Evolutionary conservation across 2,329 filamentous ascomycete genomes (phyloP), one percentile per base, ranked within the genome.

Genomic region (Bipolaris cookei): DNA sequence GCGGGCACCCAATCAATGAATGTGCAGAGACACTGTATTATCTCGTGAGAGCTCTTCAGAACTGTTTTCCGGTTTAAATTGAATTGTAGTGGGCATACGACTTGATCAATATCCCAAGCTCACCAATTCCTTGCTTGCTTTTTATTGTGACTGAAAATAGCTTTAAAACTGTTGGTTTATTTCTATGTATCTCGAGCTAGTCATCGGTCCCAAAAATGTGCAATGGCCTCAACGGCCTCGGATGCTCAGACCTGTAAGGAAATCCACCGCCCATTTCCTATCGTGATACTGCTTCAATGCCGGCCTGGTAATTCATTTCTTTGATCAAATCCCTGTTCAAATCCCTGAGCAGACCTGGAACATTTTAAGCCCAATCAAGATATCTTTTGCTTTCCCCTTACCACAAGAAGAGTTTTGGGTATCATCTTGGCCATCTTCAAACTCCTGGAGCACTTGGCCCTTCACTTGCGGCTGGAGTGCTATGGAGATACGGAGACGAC

Each of bases 381-480:
- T 30, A 30, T 4, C 28, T 4, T 4, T 30, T 30, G 10, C 28
- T 30, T 30, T 30, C 28, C 28, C 3, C 10, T 3, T 30, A 35
- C 13, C 5, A 48, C 16, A 20, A 44, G 3, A 3, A 13, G 0
- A 6, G 16, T 1, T 21, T n/a, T 59, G 57, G 2, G 38, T 10
- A 5, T 10, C 60, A 23, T 28, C 35, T 11, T 64, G 46, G 2
- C n/a, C 47, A 14, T 43, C 51, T 41, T 64, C 54, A 30, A 68
- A 67, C 44, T 65, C 66, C 23, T 44, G 28, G 10, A 30, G 28
- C 10, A 54, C 25, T 67, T 58, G 35, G 1, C 46, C 48, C 41
- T 23, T 53, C n/a, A 6, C 51, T 62, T 58, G 53, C 10, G 13
- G 28, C 37, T 10, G 62, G 55, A 10, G 23, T 34, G 13, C 52